Evolutionary conservation across 345 rosid species (phyloP).

Genomic region (Gossypium ekmanianum): DNA sequence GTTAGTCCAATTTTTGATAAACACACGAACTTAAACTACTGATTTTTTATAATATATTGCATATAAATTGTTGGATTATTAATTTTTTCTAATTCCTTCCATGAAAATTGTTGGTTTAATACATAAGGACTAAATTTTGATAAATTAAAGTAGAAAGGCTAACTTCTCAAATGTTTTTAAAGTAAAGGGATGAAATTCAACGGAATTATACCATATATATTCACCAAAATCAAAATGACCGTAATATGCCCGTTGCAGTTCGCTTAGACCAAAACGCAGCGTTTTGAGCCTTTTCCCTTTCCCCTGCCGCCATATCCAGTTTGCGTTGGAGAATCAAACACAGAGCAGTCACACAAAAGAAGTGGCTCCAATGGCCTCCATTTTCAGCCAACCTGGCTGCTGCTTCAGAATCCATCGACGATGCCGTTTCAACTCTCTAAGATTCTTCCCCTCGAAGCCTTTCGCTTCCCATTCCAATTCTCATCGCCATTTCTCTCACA

Average conservation of each 20-base stretch:
- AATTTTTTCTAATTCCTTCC: no score
- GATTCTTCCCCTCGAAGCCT: conserved; percentile 35
- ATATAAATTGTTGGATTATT: no score
- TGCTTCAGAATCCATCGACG: conserved; percentile 38
- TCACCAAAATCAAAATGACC: not conserved
- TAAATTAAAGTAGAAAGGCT: no score
- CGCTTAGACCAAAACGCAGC: conserved; percentile 27
- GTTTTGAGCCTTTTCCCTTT: conserved; percentile 18
- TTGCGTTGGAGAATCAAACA: conserved; percentile 2
- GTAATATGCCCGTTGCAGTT: not conserved
- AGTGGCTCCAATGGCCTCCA: conserved; percentile 34
- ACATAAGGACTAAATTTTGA: no score
- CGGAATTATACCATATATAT: no score
- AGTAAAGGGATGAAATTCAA: no score
- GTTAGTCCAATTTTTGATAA: no score
- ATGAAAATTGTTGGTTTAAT: no score
- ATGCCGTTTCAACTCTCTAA: conserved; percentile 29
- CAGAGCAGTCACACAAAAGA: conserved; percentile 18
- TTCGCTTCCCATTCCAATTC: conserved; percentile 24
- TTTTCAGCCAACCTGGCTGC: conserved; percentile 40
- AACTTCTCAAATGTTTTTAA: no score
- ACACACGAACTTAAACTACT: no score
- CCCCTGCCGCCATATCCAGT: conserved; percentile 28
- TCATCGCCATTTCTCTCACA: conserved; percentile 23
- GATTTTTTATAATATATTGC: no score